Conservation (phyloP, 805 yeast genomes). For the Zygotorulaspora sp. region DNA sequence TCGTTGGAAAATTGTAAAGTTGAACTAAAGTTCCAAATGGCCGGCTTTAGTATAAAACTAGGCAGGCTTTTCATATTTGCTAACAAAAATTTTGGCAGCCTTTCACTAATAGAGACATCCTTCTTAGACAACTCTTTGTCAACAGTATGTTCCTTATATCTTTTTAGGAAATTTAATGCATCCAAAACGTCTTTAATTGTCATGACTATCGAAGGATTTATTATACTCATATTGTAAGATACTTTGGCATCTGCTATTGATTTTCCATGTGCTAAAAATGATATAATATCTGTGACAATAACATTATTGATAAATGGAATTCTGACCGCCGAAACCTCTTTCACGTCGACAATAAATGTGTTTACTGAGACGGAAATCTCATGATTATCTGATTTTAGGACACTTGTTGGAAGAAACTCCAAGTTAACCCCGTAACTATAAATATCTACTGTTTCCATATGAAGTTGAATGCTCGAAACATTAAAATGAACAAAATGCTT, state of each 20-base stretch:
- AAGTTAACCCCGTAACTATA: slow-evolving; percentile 21
- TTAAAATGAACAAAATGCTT: slow-evolving; percentile 14
- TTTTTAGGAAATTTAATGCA: slow-evolving; percentile 7
- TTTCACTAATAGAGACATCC: background rate
- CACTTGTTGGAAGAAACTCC: slow-evolving; percentile 22
- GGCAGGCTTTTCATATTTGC: slow-evolving; percentile 15
- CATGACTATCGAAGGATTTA: slow-evolving; percentile 31
- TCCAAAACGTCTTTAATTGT: slow-evolving; percentile 20
- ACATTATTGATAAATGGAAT: slow-evolving; percentile 31
- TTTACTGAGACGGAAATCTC: slow-evolving; percentile 32
- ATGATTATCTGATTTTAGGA: slow-evolving; percentile 19
- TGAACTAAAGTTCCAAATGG: slow-evolving; percentile 26
- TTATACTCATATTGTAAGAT: slow-evolving; percentile 25
- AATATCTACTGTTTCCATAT: slow-evolving; percentile 22
- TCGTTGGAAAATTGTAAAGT: slow-evolving; percentile 21
- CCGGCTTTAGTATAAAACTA: slow-evolving; percentile 22
- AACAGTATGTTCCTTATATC: background rate
- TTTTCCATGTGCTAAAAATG: slow-evolving; percentile 17
- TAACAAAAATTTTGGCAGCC: background rate
- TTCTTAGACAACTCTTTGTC: background rate
- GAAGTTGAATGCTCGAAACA: slow-evolving; percentile 28
- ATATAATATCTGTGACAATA: slow-evolving; percentile 26
- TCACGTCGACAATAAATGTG: slow-evolving; percentile 18
- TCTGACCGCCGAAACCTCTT: slow-evolving; percentile 23
- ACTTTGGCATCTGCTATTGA: slow-evolving; percentile 19